Conservation (phyloP, 2,329 filamentous ascomycete species). For the Ophiostoma sp. region DNA sequence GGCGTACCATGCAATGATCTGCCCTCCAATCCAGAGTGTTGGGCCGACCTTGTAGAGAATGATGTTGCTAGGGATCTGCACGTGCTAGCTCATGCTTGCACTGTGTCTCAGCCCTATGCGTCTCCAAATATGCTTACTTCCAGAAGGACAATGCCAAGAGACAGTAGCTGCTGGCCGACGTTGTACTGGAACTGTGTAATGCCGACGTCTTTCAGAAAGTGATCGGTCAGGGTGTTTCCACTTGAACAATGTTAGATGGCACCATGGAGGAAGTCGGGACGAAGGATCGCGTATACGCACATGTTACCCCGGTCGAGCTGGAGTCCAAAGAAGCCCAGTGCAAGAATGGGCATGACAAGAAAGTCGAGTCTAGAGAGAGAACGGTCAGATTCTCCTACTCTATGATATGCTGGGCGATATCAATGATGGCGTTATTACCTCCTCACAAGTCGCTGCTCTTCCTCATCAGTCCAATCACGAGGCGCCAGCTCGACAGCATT, state of each 20-base stretch:
- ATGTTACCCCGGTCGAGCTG: not conserved
- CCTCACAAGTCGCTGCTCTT: not conserved
- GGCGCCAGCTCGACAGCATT: not conserved
- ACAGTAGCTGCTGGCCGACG: constrained; percentile 44
- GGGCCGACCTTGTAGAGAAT: not conserved
- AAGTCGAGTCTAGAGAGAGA: not conserved
- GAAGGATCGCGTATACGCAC: not conserved
- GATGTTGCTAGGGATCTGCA: not conserved
- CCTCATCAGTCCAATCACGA: not conserved
- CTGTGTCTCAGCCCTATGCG: not conserved
- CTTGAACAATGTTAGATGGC: not conserved
- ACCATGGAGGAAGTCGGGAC: not conserved
- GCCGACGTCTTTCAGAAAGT: constrained; percentile 43
- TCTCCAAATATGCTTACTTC: constrained; percentile 34
- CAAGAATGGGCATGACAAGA: constrained; percentile 2
- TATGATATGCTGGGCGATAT: not conserved
- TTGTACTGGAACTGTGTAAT: constrained; percentile 49
- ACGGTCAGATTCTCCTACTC: too few relatives aligned
- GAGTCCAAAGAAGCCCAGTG: not conserved
- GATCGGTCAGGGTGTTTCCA: constrained; percentile 43
- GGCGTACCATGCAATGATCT: not conserved
- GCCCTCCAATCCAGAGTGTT: not conserved
- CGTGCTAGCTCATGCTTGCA: not conserved
- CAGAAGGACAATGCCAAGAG: constrained; percentile 34
- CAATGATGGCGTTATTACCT: not conserved